Evolutionary conservation across 176 grass and related monocot genomes (phyloP), one percentile per base, ranked within the genome.

Genomic region (Ananas comosus): DNA sequence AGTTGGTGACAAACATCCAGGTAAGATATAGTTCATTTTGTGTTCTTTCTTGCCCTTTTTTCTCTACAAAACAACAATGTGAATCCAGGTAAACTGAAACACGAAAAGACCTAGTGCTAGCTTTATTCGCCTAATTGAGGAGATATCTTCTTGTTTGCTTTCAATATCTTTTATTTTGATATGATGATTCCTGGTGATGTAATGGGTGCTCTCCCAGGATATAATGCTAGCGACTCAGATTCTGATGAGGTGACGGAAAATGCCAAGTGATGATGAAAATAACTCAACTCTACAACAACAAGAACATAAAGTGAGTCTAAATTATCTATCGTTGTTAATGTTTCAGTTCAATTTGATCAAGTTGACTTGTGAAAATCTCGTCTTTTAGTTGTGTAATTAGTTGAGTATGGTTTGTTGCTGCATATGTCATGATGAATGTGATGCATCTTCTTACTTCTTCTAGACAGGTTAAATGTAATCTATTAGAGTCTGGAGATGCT

Each of bases 181-280:
- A 52, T 70, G 28, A 14, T 52, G 13, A 51, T 52, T 2, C 2
- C 16, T 52, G 50, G 9, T 22, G 19, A 23, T 24, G 21, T 27
- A 13, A 49, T 11, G 25, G 13, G 10, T 70, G 73, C 28, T 79
- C 61, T 70, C 76, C 51, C 70, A 99, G 94, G 89, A 27, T 99
- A 93, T 54, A 99, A 91, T 88, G 89, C 88, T 72, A 93, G 94
- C 76, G 94, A 99, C 72, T 99, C 94, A 49, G 90, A 88, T 78
- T 82, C 89, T 53, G 94, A 91, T 74, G 81, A 86, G 75, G 78
- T 73, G 49, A 87, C 81, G 65, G 81, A 79, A 72, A 75, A 70
- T 63, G 18, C 50, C 61, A 92, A 92, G 78, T 78, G 59, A 66
- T 89, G 65, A 79, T 64, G 13, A 48, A 28, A 61, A 48, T 49